phyloP scores from a whole-genome alignment of 2,329 filamentous ascomycete genomes.

The Aureobasidium uvarum region DNA sequence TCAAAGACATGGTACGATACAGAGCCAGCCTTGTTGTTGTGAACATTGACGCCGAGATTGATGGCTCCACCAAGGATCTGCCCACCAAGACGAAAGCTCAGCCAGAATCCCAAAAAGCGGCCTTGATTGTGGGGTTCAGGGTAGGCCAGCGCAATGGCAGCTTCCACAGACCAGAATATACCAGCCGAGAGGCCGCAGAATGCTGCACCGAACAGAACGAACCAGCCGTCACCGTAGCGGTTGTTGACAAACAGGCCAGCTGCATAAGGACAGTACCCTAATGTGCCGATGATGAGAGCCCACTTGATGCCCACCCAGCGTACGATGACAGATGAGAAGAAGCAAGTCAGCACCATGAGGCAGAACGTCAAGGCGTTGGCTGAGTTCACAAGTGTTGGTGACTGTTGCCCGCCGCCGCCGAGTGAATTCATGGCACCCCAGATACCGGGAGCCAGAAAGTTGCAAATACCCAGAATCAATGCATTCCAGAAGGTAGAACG shows the following conservation, averaged over 20 bases:
- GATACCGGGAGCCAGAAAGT: slow-evolving; percentile 67
- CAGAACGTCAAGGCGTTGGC: slow-evolving; percentile 71
- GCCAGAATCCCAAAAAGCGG: slow-evolving; percentile 66
- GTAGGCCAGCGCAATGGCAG: slow-evolving; percentile 69
- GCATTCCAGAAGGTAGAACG: slow-evolving; percentile 71
- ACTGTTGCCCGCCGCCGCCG: slow-evolving; percentile 65
- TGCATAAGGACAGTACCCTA: slow-evolving; percentile 69
- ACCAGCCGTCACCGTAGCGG: slow-evolving; percentile 66
- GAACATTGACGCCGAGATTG: slow-evolving; percentile 64
- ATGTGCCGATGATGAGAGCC: slow-evolving; percentile 67
- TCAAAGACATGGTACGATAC: slow-evolving; percentile 68
- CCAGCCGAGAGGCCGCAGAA: slow-evolving; percentile 69
- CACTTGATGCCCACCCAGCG: slow-evolving; percentile 68
- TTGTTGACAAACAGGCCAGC: slow-evolving; percentile 72
- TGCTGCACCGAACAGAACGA: slow-evolving; percentile 65
- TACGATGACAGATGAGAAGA: slow-evolving; percentile 62
- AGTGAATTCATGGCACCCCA: slow-evolving; percentile 70
- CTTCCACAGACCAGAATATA: slow-evolving; percentile 73
- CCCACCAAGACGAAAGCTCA: slow-evolving; percentile 59
- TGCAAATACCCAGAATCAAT: slow-evolving; percentile 67
- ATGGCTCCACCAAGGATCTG: slow-evolving; percentile 71
- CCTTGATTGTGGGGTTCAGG: slow-evolving; percentile 68
- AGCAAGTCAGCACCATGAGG: slow-evolving; percentile 70
- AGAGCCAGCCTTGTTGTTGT: slow-evolving; percentile 58
- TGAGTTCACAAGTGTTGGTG: slow-evolving; percentile 65